These are phyloP conservation scores for Chernovozyma sophiae-reginae DNA, from an alignment of 1,139 yeast genomes.

Conservation along the genomic window DNA sequence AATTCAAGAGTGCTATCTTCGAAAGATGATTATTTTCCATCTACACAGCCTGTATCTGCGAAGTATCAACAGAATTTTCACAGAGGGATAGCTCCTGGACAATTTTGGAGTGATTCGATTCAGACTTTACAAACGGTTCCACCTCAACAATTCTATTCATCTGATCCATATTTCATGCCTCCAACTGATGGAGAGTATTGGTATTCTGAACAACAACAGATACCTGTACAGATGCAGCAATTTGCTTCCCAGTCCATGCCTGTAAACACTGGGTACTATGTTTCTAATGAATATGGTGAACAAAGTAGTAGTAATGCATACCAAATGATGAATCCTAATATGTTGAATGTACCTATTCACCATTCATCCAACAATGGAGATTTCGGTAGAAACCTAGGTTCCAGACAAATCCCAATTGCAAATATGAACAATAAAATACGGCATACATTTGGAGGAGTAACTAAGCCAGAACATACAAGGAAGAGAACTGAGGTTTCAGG, in stretches of 20 bases:
- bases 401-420: conserved; percentile 15
- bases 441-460: conserved; percentile 1
- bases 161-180: background rate
- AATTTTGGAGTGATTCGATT: background rate
- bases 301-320: conserved; percentile 7
- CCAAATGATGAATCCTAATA: conserved; percentile 15
- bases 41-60: conserved; percentile 12
- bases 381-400: background rate
- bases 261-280: background rate
- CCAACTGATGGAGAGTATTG: conserved; percentile 1
- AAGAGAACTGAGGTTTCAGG: conserved; percentile 6
- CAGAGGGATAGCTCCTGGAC: background rate
- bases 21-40: conserved; percentile 19
- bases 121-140: conserved; percentile 4
- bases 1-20: conserved; percentile 7
- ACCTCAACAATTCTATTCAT: conserved; percentile 9
- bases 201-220: background rate
- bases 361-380: conserved; percentile 5
- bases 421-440: background rate
- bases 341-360: conserved; percentile 7
- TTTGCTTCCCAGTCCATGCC: background rate
- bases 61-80: conserved; percentile 7
- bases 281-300: background rate
- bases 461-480: conserved; percentile 11
- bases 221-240: conserved; percentile 1